Conservation (phyloP, 2,329 filamentous ascomycete genomes). For the Hypoxylon sp. region DNA sequence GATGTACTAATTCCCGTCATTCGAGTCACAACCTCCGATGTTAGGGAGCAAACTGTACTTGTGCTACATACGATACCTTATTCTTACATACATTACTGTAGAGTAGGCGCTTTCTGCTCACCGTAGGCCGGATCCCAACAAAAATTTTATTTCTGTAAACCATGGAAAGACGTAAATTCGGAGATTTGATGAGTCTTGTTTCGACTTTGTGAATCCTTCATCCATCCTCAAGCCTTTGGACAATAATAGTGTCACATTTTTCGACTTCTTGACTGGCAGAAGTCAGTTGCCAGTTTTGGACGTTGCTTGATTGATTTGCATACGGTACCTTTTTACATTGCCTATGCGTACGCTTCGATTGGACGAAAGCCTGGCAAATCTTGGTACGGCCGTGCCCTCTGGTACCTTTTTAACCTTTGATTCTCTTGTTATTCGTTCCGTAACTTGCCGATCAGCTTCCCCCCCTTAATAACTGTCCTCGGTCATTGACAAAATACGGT, state of each 20-base stretch:
- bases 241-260: constrained; percentile 29
- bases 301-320: constrained; percentile 28
- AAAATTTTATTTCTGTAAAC: constrained; percentile 35
- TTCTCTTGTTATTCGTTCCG: constrained; percentile 41
- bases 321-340: constrained; percentile 5
- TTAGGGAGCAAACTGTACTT: constrained; percentile 13
- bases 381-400: constrained; percentile 35
- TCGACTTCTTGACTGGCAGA: constrained; percentile 23
- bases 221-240: constrained; percentile 21
- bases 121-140: constrained; percentile 43
- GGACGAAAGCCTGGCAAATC: constrained; percentile 26
- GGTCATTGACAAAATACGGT: constrained; percentile 35
- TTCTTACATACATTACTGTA: constrained; percentile 13
- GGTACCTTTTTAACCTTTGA: constrained; percentile 23
- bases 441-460: constrained; percentile 41
- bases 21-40: constrained; percentile 12
- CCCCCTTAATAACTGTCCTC: constrained; percentile 27
- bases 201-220: constrained; percentile 37
- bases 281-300: constrained; percentile 44
- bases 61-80: constrained; percentile 6
- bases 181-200: constrained; percentile 40
- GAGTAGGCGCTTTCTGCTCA: constrained; percentile 6
- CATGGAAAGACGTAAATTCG: constrained; percentile 33
- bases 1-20: constrained; percentile 13
- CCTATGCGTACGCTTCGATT: constrained; percentile 33